Percentiles rank a stretch among this genome's conserved stretches.
These are phyloP conservation scores for Penicillium paradoxum DNA, from an alignment of 495 filamentous ascomycete species.

Conservation along the genomic window DNA sequence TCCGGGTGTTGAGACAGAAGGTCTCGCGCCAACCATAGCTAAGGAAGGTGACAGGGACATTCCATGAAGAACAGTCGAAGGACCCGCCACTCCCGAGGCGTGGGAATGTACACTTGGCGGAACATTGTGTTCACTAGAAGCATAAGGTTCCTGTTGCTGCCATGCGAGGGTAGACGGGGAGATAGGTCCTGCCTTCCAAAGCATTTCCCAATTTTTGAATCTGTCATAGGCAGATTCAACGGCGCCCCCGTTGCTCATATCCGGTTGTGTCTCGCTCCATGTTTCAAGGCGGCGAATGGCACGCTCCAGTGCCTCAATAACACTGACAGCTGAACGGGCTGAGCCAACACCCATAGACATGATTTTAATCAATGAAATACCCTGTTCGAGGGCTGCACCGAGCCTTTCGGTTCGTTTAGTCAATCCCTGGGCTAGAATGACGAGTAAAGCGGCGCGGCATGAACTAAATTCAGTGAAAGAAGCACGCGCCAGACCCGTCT, in stretches of 20 bases:
- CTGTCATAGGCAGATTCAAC: constrained; percentile 45
- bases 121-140: constrained; percentile 18
- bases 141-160: constrained; percentile 16
- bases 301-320: constrained; percentile 49
- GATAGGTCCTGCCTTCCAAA: constrained; percentile 47
- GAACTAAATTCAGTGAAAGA: constrained; percentile 51
- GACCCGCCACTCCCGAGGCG: constrained; percentile 6
- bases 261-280: constrained; percentile 35
- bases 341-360: constrained; percentile 51
- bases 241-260: constrained; percentile 25
- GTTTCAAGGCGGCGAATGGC: constrained; percentile 43
- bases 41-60: constrained; percentile 15
- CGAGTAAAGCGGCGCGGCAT: constrained; percentile 46
- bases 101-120: constrained; percentile 13
- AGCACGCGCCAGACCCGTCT: constrained; percentile 45
- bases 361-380: constrained; percentile 46
- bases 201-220: constrained; percentile 51
- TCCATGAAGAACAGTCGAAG: constrained; percentile 5
- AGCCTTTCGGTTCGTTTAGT: constrained; percentile 45
- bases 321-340: constrained; percentile 45
- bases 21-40: constrained; percentile 9
- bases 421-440: constrained; percentile 46
- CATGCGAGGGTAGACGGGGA: constrained; percentile 29
- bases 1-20: constrained; percentile 8
- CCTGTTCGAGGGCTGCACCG: constrained; percentile 41